Base-by-base conservation (phyloP, 306 rosid species). In the Rubus parviflorus region DNA sequence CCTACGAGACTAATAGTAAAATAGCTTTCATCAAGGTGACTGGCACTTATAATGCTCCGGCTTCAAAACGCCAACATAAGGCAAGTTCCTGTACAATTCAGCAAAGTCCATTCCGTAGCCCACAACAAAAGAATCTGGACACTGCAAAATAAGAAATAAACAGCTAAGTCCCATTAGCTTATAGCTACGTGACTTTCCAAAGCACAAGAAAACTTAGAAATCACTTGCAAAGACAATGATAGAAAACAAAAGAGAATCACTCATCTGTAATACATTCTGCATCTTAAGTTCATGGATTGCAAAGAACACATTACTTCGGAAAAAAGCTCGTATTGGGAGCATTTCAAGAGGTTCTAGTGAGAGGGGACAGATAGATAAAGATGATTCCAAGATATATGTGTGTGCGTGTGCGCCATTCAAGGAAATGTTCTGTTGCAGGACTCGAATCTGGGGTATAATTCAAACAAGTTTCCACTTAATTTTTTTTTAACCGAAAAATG, bases 41-140 rank as follows among this genome's bases (percentile, higher is more conserved):
- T 19, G n/a, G 42, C 38, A 52, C 87, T 83, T 68, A 81, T 87
- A 92, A 75, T 23, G 82, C 79, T 95, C 90, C 14, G 93, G 90
- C 88, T 90, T 95, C 92, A 95, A 75, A 67, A 95, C 91, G 41
- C 98, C 98, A 63, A 95, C 64, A 81, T 90, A 90, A 22, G 98
- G 97, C 81, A 95, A 82, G 85, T 92, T 92, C 85, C 98, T 88
- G 70, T 92, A 95, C 5, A 78, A 16, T 79, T 95, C 97, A 0
- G 91, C 96, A 65, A 75, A 90, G 83, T 95, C 98, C 97, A 95
- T 76, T 49, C 98, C 97, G 43, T 92, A 95, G 20, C 98, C 98
- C 75, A 95, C 98, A 9, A 95, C 96, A 82, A 95, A 95, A 61
- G 72, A 72, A 78, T 95, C 89, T 68, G 97, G 93, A 66, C 97